These are phyloP conservation scores for Chlorella ohadii DNA, from an alignment of 139 green algal species.

Conservation along the genomic window DNA sequence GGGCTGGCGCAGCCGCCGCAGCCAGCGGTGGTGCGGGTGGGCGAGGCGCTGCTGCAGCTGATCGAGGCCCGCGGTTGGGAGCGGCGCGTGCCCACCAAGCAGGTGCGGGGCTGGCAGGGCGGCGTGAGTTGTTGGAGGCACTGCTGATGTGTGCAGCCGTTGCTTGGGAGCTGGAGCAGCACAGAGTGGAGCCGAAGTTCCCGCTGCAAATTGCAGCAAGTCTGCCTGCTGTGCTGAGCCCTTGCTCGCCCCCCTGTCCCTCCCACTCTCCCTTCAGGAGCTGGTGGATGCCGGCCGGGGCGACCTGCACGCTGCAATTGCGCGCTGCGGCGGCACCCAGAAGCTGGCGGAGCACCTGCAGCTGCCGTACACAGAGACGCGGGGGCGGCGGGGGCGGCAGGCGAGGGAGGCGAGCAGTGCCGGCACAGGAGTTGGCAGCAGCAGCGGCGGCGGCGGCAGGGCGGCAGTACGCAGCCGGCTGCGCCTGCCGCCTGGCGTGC, in stretches of 20 bases:
- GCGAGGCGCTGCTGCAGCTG: constrained; percentile 11
- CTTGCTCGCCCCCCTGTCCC: neutral
- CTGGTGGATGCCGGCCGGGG: constrained; percentile 8
- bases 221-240: too few species aligned
- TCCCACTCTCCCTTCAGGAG: neutral
- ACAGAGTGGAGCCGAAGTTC: too few species aligned
- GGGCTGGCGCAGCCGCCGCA: neutral
- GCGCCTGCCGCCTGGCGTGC: too few species aligned
- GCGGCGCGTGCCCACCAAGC: constrained; percentile 29
- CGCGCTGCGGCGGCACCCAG: constrained; percentile 4
- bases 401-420: neutral
- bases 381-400: neutral
- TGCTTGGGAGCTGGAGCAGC: too few species aligned
- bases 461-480: too few species aligned
- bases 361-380: constrained; percentile 15
- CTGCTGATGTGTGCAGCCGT: too few species aligned
- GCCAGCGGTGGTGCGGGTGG: constrained; percentile 22
- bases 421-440: neutral
- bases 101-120: neutral
- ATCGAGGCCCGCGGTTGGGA: constrained; percentile 29
- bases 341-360: constrained; percentile 22
- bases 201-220: too few species aligned
- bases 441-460: neutral
- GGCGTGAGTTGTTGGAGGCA: too few species aligned
- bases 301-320: constrained; percentile 22